These are phyloP conservation scores for Astrephomene gubernaculifera DNA, from an alignment of 139 green algal species.

Conservation along the genomic window DNA sequence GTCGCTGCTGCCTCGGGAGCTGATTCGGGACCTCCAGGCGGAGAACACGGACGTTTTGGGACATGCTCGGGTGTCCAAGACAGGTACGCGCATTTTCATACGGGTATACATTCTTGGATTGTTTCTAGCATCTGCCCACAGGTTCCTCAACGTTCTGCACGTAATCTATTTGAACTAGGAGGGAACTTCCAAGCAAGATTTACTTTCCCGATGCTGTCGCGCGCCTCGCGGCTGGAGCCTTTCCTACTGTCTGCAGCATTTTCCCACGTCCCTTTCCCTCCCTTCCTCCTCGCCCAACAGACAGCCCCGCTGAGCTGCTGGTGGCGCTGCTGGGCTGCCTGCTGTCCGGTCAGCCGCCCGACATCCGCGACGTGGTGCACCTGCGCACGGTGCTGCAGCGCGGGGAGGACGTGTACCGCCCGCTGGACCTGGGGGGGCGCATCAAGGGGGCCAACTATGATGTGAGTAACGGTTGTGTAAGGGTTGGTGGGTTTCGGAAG, in stretches of 20 bases:
- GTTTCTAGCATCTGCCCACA: too few relatives aligned
- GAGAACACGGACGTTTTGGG: neutral
- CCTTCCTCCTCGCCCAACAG: neutral
- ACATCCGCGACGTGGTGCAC: slow-evolving; percentile 35
- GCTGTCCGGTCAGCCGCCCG: slow-evolving; percentile 20
- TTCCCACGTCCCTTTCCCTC: too few relatives aligned
- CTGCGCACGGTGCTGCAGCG: slow-evolving; percentile 6
- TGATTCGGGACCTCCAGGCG: neutral
- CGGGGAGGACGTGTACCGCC: neutral
- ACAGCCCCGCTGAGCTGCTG: slow-evolving; percentile 9
- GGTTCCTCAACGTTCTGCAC: too few relatives aligned
- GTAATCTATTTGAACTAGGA: too few relatives aligned
- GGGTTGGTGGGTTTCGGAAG: neutral
- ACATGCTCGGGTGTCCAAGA: neutral
- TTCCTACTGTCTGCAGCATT: too few relatives aligned
- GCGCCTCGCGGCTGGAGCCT: too few relatives aligned
- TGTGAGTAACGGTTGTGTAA: neutral
- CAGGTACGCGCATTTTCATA: too few relatives aligned
- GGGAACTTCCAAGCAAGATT: too few relatives aligned
- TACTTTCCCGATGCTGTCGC: too few relatives aligned
- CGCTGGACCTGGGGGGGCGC: neutral
- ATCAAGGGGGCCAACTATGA: slow-evolving; percentile 14
- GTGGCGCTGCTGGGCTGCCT: slow-evolving; percentile 49
- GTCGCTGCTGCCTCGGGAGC: neutral
- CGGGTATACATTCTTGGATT: too few relatives aligned